Evolutionary conservation across 2,329 filamentous ascomycete species (phyloP), one percentile per base, ranked within the genome.

Genomic region (Pestalotiopsis sp.): DNA sequence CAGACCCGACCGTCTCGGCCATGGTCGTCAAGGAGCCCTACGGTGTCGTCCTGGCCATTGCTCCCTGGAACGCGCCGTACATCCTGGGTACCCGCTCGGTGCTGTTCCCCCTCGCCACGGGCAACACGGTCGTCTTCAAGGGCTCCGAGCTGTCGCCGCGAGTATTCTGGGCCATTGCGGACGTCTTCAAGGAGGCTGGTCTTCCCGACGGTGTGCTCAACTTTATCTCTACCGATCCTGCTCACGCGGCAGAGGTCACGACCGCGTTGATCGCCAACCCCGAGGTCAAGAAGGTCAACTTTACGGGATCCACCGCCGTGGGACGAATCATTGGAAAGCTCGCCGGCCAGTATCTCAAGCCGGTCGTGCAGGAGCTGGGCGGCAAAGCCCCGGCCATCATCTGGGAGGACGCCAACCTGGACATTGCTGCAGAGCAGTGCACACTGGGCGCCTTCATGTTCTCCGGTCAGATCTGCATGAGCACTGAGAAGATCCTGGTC

Each of bases 331-430:
- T 93, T 70, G 90, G 88, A 2, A 81, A 83, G 14, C 84, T 86
- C 36, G 89, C 90, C 0, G 91, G 90, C 17, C 88, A 90, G 74
- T 81, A 89, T 75, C 82, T 92, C 63, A 94, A 93, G 81, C 90
- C 90, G 0, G 84, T 89, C 25, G 81, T 93, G 3, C 84, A 93
- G 76, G 91, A 94, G 77, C 83, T 93, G 0, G 91, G 91, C 3
- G 91, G 91, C 58, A 94, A 93, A 76, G 89, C 90, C 0, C 87
- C 87, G 2, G 86, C 89, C 1, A 86, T 93, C 67, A 86, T 93
- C 1, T 84, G 91, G 71, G 87, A 90, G 49, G 91, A 93, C 76
- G 91, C 91, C 13, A 84, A 93, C 73, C 72, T 93, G 58, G 83
- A 90, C 23, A 84, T 85, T 52, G 90, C 91, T 1, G 91, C 89